A percentile compares a stretch with the other conserved stretches of the same genome.
Conservation (phyloP, 2,329 filamentous ascomycete species). For the Scorias spongiosa region DNA sequence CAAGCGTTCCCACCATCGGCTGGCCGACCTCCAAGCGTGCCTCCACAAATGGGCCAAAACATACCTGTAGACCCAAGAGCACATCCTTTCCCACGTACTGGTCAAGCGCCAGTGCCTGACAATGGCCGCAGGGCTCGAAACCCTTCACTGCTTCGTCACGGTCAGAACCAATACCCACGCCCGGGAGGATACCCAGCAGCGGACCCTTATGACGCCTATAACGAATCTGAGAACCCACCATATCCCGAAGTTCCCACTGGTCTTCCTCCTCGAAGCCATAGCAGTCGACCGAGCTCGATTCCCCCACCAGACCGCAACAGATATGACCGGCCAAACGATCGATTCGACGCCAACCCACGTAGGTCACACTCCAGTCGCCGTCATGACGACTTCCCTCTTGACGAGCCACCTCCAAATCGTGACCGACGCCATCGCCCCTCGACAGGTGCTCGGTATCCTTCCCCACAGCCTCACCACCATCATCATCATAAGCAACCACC, state of each 20-base stretch:
- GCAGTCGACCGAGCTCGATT: neutral
- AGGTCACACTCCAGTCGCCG: neutral
- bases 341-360: neutral
- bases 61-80: neutral
- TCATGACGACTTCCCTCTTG: neutral
- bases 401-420: neutral
- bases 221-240: neutral
- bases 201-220: neutral
- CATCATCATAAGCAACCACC: neutral
- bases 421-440: neutral
- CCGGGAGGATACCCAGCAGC: neutral
- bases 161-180: neutral
- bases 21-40: neutral
- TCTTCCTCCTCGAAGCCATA: neutral
- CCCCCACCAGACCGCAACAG: neutral
- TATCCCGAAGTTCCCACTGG: neutral
- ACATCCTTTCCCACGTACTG: neutral
- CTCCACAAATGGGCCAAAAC: neutral
- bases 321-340: neutral
- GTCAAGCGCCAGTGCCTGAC: neutral
- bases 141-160: neutral
- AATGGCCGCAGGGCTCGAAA: neutral
- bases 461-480: neutral
- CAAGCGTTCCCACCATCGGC: neutral
- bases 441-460: neutral